Evolutionary conservation across 305 asterid genomes (phyloP).

Genomic region (Fraxinus albicans): DNA sequence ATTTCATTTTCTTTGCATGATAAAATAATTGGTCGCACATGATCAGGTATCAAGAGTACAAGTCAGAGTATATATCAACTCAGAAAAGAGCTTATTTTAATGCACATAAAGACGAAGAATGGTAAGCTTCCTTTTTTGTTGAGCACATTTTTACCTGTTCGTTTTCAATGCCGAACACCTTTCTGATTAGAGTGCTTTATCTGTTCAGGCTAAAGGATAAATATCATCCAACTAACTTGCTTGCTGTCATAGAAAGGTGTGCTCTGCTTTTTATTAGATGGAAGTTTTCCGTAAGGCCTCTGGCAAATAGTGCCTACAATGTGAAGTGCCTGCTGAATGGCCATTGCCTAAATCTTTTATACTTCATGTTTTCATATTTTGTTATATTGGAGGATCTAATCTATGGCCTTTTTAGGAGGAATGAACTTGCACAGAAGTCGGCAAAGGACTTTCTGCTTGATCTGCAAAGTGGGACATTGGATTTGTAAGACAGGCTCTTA

Average conservation of each 20-base stretch:
- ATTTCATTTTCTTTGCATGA: neutral
- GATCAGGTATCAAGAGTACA: constrained; percentile 91
- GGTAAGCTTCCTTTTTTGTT: constrained; percentile 41
- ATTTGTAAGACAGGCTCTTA: constrained; percentile 56
- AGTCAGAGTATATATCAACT: constrained; percentile 79
- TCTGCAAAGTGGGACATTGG: constrained; percentile 85
- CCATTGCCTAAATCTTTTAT: neutral
- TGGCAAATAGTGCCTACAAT: neutral
- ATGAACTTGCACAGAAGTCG: constrained; percentile 72
- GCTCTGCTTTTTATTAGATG: neutral
- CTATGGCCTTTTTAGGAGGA: constrained; percentile 60
- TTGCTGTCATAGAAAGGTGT: neutral
- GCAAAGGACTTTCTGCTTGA: constrained; percentile 88
- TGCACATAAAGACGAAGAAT: constrained; percentile 91
- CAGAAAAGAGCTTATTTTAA: constrained; percentile 79
- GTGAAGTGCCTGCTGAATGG: neutral
- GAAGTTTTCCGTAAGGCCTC: neutral
- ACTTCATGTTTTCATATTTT: constrained; percentile 7
- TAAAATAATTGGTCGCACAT: constrained; percentile 10
- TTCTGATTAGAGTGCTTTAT: neutral
- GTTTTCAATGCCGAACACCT: neutral
- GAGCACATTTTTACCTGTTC: neutral
- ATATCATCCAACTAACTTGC: neutral
- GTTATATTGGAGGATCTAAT: constrained; percentile 3
- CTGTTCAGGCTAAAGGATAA: neutral